Evolutionary conservation across 139 green algal species (phyloP).

Genomic region (Diplosphaera chodatii): DNA sequence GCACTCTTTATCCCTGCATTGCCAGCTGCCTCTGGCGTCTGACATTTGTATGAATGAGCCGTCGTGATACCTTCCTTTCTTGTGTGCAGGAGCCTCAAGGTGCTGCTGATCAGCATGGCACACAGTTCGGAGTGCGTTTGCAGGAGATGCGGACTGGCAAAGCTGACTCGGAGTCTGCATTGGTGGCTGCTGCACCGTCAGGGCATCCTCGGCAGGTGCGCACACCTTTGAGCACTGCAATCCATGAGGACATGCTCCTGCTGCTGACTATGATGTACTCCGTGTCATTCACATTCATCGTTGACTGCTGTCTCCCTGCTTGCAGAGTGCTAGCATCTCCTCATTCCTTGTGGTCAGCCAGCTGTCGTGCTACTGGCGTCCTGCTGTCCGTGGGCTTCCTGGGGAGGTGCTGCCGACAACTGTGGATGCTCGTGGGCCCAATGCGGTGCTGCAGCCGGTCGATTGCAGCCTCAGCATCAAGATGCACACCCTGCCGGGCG

Average conservation of each 20-base stretch:
- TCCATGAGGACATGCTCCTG: too few relatives aligned
- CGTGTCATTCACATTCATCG: too few relatives aligned
- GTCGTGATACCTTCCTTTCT: neutral
- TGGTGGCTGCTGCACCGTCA: too few relatives aligned
- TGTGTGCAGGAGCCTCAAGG: neutral
- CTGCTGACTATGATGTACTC: too few relatives aligned
- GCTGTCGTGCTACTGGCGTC: neutral
- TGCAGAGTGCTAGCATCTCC: neutral
- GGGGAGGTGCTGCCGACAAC: neutral
- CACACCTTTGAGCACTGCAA: too few relatives aligned
- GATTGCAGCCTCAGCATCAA: neutral
- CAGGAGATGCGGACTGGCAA: conserved; percentile 13
- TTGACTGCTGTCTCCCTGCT: too few relatives aligned
- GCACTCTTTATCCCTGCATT: too few relatives aligned
- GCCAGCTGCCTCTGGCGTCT: neutral
- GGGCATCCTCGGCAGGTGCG: too few relatives aligned
- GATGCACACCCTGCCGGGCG: neutral
- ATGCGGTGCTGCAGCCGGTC: neutral
- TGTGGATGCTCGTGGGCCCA: neutral
- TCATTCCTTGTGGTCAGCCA: neutral
- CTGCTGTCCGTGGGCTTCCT: neutral
- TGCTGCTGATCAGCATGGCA: conserved; percentile 4
- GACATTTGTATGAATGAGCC: too few relatives aligned
- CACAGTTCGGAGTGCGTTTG: conserved; percentile 11
- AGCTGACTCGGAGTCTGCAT: neutral